Percentiles rank a stretch among this genome's conserved stretches.
These are phyloP conservation scores for Cercospora beticola DNA, from an alignment of 2,329 filamentous ascomycete species.

Conservation along the genomic window DNA sequence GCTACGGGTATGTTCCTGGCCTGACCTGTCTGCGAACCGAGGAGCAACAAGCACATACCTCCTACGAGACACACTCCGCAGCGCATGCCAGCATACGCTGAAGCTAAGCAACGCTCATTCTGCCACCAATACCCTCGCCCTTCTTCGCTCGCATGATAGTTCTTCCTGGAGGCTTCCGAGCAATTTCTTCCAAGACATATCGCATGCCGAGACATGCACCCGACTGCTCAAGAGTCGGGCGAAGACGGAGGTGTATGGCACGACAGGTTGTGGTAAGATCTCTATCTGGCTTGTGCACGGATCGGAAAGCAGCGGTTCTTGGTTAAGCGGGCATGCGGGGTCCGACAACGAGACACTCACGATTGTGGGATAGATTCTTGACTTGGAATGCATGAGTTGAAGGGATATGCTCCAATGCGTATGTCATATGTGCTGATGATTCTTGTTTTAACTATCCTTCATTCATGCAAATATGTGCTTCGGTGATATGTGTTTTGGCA, in stretches of 20 bases:
- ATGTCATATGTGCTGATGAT: no score
- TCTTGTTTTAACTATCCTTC: no score
- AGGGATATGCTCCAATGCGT: no score
- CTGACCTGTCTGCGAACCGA: neutral
- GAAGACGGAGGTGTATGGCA: neutral
- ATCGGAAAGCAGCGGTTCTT: neutral
- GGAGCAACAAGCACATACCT: neutral
- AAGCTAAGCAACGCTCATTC: neutral
- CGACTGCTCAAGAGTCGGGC: neutral
- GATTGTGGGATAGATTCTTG: no score
- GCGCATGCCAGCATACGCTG: neutral
- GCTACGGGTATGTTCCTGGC: neutral
- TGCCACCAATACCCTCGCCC: neutral
- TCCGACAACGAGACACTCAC: neutral
- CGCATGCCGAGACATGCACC: neutral
- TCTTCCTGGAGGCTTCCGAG: neutral
- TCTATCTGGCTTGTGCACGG: neutral
- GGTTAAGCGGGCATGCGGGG: neutral
- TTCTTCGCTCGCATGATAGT: neutral
- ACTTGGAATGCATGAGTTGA: no score
- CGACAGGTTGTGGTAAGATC: neutral
- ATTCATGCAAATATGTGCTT: no score
- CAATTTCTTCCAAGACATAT: neutral
- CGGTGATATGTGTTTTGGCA: no score
- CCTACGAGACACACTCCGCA: neutral